A percentile compares a stretch with the other conserved stretches of the same genome.
phyloP scores from a whole-genome alignment of 495 filamentous ascomycete genomes.

The Letharia lupina region DNA sequence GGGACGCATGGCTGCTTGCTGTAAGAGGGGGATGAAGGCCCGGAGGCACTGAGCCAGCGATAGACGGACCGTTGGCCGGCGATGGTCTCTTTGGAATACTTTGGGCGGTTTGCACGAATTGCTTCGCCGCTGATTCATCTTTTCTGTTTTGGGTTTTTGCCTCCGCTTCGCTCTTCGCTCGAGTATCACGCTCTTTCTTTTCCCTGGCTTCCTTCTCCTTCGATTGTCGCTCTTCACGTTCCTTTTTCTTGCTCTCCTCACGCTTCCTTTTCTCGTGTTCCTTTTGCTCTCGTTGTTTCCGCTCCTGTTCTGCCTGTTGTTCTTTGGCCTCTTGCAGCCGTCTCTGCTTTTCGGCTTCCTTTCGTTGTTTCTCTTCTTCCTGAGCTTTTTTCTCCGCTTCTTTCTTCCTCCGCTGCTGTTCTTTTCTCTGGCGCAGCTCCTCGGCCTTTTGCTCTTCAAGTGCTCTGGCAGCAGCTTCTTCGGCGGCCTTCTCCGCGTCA shows the following conservation, averaged over 20 bases:
- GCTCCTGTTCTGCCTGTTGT: constrained; percentile 64
- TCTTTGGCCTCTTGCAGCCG: constrained; percentile 77
- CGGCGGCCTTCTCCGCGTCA: constrained; percentile 85
- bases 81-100: constrained; percentile 27
- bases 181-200: constrained; percentile 54
- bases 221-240: constrained; percentile 68
- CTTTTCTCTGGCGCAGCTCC: constrained; percentile 67
- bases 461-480: constrained; percentile 68
- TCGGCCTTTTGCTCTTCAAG: constrained; percentile 73
- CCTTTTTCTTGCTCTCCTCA: constrained; percentile 53
- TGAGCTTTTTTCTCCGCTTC: constrained; percentile 87
- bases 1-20: constrained; percentile 54
- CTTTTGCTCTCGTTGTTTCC: constrained; percentile 64
- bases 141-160: constrained; percentile 44
- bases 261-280: constrained; percentile 61
- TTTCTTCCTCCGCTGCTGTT: constrained; percentile 84
- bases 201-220: constrained; percentile 51
- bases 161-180: constrained; percentile 43
- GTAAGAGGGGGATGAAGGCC: constrained; percentile 43
- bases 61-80: constrained; percentile 36
- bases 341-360: constrained; percentile 70
- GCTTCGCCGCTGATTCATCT: constrained; percentile 17
- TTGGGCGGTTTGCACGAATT: constrained; percentile 17
- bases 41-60: constrained; percentile 44
- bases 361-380: constrained; percentile 74